Conservation (phyloP, 768 basidiomycete genomes). For the Galerina sulciceps region DNA sequence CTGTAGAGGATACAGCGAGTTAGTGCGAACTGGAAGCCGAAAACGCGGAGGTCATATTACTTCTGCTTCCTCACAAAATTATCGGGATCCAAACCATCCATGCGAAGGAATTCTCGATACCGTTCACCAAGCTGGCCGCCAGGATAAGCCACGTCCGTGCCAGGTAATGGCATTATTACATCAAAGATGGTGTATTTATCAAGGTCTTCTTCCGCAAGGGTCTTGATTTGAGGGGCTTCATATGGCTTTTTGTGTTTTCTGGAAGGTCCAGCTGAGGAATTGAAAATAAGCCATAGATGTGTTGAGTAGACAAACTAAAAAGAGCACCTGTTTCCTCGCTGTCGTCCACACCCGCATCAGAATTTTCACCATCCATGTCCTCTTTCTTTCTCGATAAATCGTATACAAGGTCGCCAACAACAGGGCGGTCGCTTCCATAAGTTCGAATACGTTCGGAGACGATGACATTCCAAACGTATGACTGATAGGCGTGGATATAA, state of each 20-base stretch:
- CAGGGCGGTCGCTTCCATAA: slow-evolving; percentile 72
- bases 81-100: slow-evolving; percentile 90
- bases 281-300: not conserved
- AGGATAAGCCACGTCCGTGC: slow-evolving; percentile 92
- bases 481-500: slow-evolving; percentile 99
- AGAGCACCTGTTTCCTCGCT: slow-evolving; percentile 28
- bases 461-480: slow-evolving; percentile 97
- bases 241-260: slow-evolving; percentile 57
- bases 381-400: slow-evolving; percentile 46
- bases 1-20: slow-evolving; percentile 42
- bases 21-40: not conserved
- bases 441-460: slow-evolving; percentile 90
- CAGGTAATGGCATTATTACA: slow-evolving; percentile 96
- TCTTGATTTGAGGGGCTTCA: slow-evolving; percentile 73
- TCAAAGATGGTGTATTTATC: slow-evolving; percentile 89
- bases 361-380: slow-evolving; percentile 35
- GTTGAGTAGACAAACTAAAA: not conserved
- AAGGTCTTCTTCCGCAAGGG: slow-evolving; percentile 77
- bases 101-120: slow-evolving; percentile 78
- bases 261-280: slow-evolving; percentile 26
- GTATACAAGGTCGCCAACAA: slow-evolving; percentile 91
- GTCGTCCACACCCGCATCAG: slow-evolving; percentile 14
- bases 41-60: slow-evolving; percentile 43
- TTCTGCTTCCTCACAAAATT: slow-evolving; percentile 90
- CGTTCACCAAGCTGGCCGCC: slow-evolving; percentile 85